Evolutionary conservation across 2,329 filamentous ascomycete genomes (phyloP).

Genomic region (Hortaea sp.): DNA sequence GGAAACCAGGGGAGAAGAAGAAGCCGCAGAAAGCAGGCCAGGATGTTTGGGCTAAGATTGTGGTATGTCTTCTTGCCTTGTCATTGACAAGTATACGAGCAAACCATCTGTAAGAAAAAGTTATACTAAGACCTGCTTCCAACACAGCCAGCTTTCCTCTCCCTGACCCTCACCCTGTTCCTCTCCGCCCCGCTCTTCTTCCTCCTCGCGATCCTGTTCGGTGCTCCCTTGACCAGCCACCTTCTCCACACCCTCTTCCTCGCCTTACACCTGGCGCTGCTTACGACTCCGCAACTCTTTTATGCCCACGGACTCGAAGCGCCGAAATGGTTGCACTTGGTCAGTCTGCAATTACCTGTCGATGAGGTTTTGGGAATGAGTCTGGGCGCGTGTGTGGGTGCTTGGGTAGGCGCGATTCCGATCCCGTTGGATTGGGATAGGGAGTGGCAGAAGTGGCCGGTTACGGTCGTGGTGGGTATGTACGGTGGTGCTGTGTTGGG

Average conservation of each 20-base stretch:
- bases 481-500: constrained; percentile 71
- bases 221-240: constrained; percentile 80
- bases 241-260: constrained; percentile 67
- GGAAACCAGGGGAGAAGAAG: constrained; percentile 39
- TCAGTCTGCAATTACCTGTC: constrained; percentile 60
- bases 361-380: constrained; percentile 79
- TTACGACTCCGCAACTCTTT: constrained; percentile 69
- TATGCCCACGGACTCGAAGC: constrained; percentile 75
- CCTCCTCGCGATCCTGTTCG: constrained; percentile 70
- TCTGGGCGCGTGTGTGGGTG: constrained; percentile 67
- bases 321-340: constrained; percentile 57
- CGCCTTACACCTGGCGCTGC: constrained; percentile 69
- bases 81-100: no score
- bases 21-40: constrained; percentile 47
- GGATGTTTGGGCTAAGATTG: constrained; percentile 32
- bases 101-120: not conserved
- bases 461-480: constrained; percentile 75
- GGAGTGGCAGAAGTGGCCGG: constrained; percentile 98
- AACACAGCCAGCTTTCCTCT: constrained; percentile 57
- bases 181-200: constrained; percentile 48
- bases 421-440: constrained; percentile 97
- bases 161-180: constrained; percentile 49
- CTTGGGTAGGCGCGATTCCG: constrained; percentile 87
- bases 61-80: constrained; percentile 29
- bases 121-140: not conserved